Base-by-base conservation (phyloP, 768 basidiomycete species). In the Royoungia palumana region DNA sequence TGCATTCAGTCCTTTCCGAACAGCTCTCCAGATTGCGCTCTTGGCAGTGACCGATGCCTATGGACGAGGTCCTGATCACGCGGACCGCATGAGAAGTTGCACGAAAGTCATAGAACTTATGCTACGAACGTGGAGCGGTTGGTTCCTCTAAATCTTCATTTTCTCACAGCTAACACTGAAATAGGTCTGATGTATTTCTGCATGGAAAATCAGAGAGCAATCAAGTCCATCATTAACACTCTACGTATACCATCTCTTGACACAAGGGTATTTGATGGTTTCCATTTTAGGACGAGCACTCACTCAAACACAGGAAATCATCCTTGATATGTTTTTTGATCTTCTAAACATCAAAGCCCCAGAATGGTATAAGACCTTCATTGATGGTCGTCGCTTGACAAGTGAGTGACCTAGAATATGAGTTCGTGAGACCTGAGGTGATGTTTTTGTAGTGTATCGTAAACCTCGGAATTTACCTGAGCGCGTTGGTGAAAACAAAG, bases 261-360 rank as follows among this genome's bases (percentile, higher is more conserved):
- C 40, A 85, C 89, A 41, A 75, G 94, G 64, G 94, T 94, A 64
- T 54, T 17, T 3, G 5, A 21, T 36, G 30, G 34, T 38, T 22
- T 44, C 40, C 24, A n/a, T 17, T 10, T 35, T 16, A 38, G 17
- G 24, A 30, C 8, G 20, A 44, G 14, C 35, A 35, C 55, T 67
- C 35, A 67, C 20, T 14, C n/a, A 41, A 19, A 38, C 61, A 16
- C 58, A 96, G 94, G 95, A 97, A 73, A 81, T 93, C 25, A 75
- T 97, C 30, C 73, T 98, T 44, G 92, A 98, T 57, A 87, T 96
- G 81, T 88, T 98, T 59, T 97, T 97, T 59, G 89, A 91, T 52
- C 75, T 94, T 16, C 72, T 99, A 17, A 90, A 93, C 47, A 94
- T 98, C 68, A 90, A 90, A 65, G 79, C 88, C 0, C 89, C 93